A percentile compares a stretch with the other conserved stretches of the same genome.
Conservation (phyloP, 1,139 yeast species). For the Pichia sp. region DNA sequence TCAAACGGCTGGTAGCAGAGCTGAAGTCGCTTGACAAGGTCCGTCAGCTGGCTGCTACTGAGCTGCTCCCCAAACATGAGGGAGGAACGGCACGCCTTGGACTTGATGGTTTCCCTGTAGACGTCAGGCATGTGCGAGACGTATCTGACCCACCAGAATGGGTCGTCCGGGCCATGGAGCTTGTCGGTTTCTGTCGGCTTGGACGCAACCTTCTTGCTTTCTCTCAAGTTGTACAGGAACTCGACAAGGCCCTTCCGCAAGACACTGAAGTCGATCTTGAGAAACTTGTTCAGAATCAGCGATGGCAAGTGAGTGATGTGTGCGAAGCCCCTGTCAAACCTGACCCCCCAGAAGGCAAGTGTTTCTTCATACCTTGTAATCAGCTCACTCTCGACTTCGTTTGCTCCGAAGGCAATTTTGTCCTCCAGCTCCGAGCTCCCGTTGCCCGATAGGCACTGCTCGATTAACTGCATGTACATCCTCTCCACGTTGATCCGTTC, state of each 20-base stretch:
- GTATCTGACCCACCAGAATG: constrained; percentile 16
- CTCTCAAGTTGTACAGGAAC: constrained; percentile 25
- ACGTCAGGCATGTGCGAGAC: constrained; percentile 43
- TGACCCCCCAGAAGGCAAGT: constrained; percentile 45
- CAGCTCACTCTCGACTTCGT: constrained; percentile 13
- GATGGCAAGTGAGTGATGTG: constrained; percentile 41
- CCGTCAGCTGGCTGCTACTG: constrained; percentile 39
- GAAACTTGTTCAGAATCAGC: constrained; percentile 33
- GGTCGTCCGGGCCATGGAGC: not conserved
- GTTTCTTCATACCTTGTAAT: constrained; percentile 33
- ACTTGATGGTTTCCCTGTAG: constrained; percentile 47
- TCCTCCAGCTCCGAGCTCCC: not conserved
- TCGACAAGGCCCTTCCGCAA: constrained; percentile 38
- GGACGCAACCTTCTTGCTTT: not conserved
- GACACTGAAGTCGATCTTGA: constrained; percentile 21
- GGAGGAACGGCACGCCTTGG: constrained; percentile 69
- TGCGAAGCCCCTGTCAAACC: constrained; percentile 20
- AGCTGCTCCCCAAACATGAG: constrained; percentile 68
- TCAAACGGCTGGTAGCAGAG: constrained; percentile 61
- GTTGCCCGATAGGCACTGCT: constrained; percentile 3
- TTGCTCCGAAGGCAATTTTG: not conserved
- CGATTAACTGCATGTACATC: constrained; percentile 35
- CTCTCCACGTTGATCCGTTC: constrained; percentile 60
- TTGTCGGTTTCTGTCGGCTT: too few species aligned
- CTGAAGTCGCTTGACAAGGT: constrained; percentile 40